Conservation (phyloP, 1,284 basidiomycete genomes). For the Pterulicium gracile region DNA sequence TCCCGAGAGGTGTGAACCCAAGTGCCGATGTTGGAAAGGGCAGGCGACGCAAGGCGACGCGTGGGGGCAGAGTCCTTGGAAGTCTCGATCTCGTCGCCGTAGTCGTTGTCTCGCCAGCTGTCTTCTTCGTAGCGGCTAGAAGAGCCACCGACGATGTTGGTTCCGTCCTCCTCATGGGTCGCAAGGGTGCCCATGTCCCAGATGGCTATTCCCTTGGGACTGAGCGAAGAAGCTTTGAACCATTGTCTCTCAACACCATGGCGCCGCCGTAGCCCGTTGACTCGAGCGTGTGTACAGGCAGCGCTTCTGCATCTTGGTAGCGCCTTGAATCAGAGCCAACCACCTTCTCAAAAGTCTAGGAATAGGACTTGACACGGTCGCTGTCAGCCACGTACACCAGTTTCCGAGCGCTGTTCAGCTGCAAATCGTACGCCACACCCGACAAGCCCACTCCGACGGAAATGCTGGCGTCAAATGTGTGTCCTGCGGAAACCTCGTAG, state of each 20-base stretch:
- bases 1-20: not conserved
- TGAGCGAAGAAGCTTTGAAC: slow-evolving; percentile 20
- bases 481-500: slow-evolving; percentile 16
- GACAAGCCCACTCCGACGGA: slow-evolving; percentile 12
- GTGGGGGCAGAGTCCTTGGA: slow-evolving; percentile 16
- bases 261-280: slow-evolving; percentile 21
- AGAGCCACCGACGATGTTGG: slow-evolving; percentile 17
- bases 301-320: not conserved
- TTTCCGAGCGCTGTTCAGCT: slow-evolving; percentile 16
- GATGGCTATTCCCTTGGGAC: slow-evolving; percentile 18
- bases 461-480: slow-evolving; percentile 4
- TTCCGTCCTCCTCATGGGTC: slow-evolving; percentile 19
- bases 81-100: slow-evolving; percentile 20
- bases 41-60: not conserved
- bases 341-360: slow-evolving; percentile 12
- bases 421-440: slow-evolving; percentile 10
- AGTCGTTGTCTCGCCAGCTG: slow-evolving; percentile 18
- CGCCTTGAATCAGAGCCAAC: too few relatives aligned
- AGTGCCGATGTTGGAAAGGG: not conserved
- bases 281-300: slow-evolving; percentile 23
- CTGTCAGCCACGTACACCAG: slow-evolving; percentile 20
- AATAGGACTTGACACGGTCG: slow-evolving; percentile 20
- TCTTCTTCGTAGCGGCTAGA: slow-evolving; percentile 13
- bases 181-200: slow-evolving; percentile 24
- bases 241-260: slow-evolving; percentile 15